Percentiles rank a stretch among this genome's conserved stretches.
These are phyloP conservation scores for Xylaria flabelliformis DNA, from an alignment of 495 filamentous ascomycete genomes.

Conservation along the genomic window DNA sequence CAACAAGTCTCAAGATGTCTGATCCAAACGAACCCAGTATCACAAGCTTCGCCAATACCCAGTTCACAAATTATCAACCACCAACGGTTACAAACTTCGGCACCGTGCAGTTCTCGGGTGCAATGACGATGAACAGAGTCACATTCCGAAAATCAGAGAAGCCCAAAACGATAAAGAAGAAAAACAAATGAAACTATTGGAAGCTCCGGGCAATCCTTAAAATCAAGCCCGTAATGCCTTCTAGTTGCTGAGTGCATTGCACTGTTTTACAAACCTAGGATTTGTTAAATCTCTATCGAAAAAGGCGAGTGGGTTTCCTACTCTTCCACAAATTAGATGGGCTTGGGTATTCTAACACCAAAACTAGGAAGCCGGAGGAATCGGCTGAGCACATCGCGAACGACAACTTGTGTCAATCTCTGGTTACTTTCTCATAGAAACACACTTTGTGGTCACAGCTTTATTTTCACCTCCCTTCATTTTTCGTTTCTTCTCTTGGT, in stretches of 20 bases:
- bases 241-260: not conserved
- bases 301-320: not conserved
- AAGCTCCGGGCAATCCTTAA: not conserved
- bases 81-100: not conserved
- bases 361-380: not conserved
- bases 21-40: not conserved
- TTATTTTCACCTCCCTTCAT: not conserved
- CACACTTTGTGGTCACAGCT: not conserved
- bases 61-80: slow-evolving; percentile 17
- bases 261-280: not conserved
- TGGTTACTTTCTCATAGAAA: not conserved
- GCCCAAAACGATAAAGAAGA: slow-evolving; percentile 1
- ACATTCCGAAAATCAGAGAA: slow-evolving; percentile 16
- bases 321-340: not conserved
- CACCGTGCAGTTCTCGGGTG: not conserved
- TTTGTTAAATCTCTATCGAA: not conserved
- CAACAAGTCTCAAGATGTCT: not conserved
- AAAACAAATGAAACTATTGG: slow-evolving; percentile 1
- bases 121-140: not conserved
- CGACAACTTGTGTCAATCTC: not conserved
- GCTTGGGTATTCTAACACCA: not conserved
- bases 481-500: not conserved
- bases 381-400: not conserved
- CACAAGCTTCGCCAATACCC: not conserved
- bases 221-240: not conserved